phyloP scores from a whole-genome alignment of 768 basidiomycete genomes.

The Tricholoma matsutake region DNA sequence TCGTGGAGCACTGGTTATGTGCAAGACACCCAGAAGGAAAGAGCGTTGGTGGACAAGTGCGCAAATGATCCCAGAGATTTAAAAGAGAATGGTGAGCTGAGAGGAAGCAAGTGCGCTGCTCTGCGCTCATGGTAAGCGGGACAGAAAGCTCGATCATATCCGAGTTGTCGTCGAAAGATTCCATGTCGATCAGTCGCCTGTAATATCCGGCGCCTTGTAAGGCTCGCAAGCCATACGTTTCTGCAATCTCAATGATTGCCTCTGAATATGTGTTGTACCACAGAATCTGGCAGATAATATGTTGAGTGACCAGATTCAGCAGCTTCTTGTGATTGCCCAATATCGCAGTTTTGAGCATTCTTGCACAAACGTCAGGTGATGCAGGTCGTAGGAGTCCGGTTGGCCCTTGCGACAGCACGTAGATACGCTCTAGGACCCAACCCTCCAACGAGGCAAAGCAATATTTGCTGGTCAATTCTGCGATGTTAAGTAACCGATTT shows the following conservation, averaged over 20 bases:
- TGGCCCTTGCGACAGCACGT: constrained; percentile 30
- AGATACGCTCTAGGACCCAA: constrained; percentile 42
- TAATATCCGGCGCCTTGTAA: constrained; percentile 56
- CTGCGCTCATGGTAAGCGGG: constrained; percentile 27
- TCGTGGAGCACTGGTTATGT: constrained; percentile 47
- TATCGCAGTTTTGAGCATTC: constrained; percentile 50
- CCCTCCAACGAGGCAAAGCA: constrained; percentile 41
- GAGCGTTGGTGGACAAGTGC: constrained; percentile 44
- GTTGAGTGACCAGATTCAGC: constrained; percentile 43
- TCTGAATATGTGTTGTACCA: constrained; percentile 51
- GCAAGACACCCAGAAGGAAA: constrained; percentile 40
- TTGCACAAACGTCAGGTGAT: constrained; percentile 36
- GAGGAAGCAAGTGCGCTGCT: constrained; percentile 47
- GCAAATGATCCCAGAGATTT: constrained; percentile 52
- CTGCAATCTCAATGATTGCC: constrained; percentile 47
- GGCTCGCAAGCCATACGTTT: constrained; percentile 31
- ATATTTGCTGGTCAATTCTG: constrained; percentile 46
- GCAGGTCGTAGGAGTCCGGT: constrained; percentile 28
- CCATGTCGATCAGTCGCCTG: constrained; percentile 39
- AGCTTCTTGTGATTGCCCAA: constrained; percentile 46
- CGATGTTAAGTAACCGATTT: constrained; percentile 45
- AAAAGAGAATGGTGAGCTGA: constrained; percentile 57
- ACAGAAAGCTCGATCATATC: constrained; percentile 25
- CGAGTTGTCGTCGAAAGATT: constrained; percentile 1
- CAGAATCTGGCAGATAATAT: constrained; percentile 49